Conservation (phyloP, 305 asterid genomes). For the Fraxinus sp. region DNA sequence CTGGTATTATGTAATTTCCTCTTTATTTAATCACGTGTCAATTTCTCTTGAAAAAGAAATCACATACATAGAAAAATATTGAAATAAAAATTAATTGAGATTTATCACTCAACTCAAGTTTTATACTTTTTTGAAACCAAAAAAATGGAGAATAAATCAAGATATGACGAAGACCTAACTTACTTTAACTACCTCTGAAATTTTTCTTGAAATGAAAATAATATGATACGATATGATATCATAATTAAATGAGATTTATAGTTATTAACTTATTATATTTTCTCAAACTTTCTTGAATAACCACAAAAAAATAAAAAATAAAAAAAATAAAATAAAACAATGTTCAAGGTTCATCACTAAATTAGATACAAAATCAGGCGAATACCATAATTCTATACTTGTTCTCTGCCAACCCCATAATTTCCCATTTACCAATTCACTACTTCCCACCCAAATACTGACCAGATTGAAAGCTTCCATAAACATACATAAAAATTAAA, state of each 20-base stretch:
- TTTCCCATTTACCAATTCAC: neutral
- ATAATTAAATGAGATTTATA: neutral
- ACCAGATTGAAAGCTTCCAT: slow-evolving; percentile 12
- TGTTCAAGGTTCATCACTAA: too few relatives aligned
- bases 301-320: neutral
- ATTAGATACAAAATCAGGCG: neutral
- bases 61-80: neutral
- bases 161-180: neutral
- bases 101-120: neutral
- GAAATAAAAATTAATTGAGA: neutral
- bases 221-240: neutral
- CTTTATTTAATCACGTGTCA: neutral
- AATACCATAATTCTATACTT: neutral
- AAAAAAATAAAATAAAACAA: neutral
- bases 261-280: too few relatives aligned
- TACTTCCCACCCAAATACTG: slow-evolving; percentile 10
- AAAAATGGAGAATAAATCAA: neutral
- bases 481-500: slow-evolving; percentile 16
- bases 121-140: neutral
- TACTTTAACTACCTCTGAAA: neutral
- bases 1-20: too few relatives aligned
- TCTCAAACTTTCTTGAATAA: neutral
- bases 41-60: neutral
- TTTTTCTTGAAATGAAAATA: neutral
- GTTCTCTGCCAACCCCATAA: slow-evolving; percentile 12